phyloP scores from a whole-genome alignment of 2,329 filamentous ascomycete genomes.

The Penicillium sp. region DNA sequence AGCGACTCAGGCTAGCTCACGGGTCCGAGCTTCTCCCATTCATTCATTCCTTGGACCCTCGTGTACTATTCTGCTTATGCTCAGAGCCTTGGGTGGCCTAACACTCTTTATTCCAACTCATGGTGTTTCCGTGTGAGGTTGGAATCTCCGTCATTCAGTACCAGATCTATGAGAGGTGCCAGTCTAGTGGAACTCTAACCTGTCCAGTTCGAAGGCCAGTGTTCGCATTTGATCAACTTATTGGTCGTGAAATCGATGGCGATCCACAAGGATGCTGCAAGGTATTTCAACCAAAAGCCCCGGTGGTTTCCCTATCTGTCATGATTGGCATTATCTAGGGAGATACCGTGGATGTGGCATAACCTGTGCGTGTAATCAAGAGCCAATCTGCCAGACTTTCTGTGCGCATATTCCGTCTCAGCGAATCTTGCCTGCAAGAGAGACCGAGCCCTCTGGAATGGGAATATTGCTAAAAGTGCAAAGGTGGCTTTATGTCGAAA shows the following conservation, averaged over 20 bases:
- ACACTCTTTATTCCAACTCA: background rate
- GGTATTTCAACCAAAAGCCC: background rate
- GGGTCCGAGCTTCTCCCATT: background rate
- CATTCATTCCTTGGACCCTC: background rate
- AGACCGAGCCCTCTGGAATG: background rate
- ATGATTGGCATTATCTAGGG: background rate
- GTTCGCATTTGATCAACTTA: background rate
- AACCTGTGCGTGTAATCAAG: background rate
- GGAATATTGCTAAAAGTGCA: background rate
- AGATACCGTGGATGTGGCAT: background rate
- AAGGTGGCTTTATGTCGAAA: background rate
- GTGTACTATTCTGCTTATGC: background rate
- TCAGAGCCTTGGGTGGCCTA: background rate
- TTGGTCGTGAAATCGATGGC: background rate
- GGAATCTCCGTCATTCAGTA: background rate
- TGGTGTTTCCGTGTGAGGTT: background rate
- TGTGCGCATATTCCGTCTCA: background rate
- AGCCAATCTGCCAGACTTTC: background rate
- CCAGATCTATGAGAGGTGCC: background rate
- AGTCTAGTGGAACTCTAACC: constrained; percentile 7
- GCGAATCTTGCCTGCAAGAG: background rate
- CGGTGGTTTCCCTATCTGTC: background rate
- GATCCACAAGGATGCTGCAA: background rate
- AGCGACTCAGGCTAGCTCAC: background rate
- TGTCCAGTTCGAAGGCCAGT: background rate